Evolutionary conservation across 805 yeast species (phyloP).

Genomic region (Teunomyces gatunensis): DNA sequence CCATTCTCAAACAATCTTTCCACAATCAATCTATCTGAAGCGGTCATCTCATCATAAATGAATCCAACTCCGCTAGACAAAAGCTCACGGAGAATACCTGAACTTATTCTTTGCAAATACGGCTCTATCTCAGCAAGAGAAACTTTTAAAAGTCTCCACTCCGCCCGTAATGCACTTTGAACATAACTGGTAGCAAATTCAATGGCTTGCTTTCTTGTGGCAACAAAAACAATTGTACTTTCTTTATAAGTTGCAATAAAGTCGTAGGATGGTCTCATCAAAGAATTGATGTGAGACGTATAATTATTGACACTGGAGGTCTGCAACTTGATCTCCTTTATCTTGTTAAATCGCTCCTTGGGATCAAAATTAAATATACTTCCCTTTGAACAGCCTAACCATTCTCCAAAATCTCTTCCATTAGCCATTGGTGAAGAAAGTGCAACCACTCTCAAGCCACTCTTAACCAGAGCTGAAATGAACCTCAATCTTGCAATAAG

Average conservation of each 20-base stretch:
- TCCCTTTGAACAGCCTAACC: constrained; percentile 72
- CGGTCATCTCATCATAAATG: constrained; percentile 55
- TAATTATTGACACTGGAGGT: constrained; percentile 44
- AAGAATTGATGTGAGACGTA: constrained; percentile 50
- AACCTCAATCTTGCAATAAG: constrained; percentile 69
- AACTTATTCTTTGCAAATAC: constrained; percentile 45
- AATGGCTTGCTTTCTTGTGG: constrained; percentile 52
- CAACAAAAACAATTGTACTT: constrained; percentile 48
- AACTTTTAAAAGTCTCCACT: constrained; percentile 37
- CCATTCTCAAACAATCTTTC: constrained; percentile 51
- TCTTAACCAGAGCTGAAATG: constrained; percentile 64
- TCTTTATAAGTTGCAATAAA: constrained; percentile 26
- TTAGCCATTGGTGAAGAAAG: constrained; percentile 69
- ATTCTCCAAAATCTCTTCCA: constrained; percentile 75
- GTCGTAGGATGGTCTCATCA: constrained; percentile 50
- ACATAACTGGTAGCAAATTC: constrained; percentile 49
- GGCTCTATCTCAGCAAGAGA: constrained; percentile 39
- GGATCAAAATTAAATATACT: constrained; percentile 71
- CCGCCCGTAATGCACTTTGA: constrained; percentile 35
- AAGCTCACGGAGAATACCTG: constrained; percentile 42
- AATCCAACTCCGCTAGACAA: constrained; percentile 63
- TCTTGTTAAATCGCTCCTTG: constrained; percentile 50
- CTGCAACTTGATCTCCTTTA: constrained; percentile 57
- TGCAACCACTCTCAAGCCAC: constrained; percentile 59
- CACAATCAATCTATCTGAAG: constrained; percentile 53